Evolutionary conservation across 495 filamentous ascomycete species (phyloP).

Genomic region (Hypoxylon crocopeplum): DNA sequence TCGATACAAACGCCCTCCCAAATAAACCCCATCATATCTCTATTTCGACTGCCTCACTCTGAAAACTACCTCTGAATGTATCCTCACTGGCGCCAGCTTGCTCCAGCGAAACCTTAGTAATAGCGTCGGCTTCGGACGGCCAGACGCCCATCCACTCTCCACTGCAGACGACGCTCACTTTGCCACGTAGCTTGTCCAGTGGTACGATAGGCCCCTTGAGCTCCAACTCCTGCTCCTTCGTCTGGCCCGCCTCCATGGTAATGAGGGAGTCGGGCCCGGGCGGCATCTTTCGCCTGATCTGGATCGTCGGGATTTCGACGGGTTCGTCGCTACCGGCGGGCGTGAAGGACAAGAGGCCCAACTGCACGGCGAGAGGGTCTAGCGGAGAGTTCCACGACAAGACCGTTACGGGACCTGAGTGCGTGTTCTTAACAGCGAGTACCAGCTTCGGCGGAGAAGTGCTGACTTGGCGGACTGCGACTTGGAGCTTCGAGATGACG

Average conservation of each 20-base stretch:
- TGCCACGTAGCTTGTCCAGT: constrained; percentile 34
- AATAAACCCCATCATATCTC: background rate
- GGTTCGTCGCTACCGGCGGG: constrained; percentile 41
- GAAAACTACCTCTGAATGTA: constrained; percentile 31
- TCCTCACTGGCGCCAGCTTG: constrained; percentile 30
- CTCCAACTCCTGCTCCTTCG: constrained; percentile 34
- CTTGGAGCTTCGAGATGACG: constrained; percentile 38
- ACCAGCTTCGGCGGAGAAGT: constrained; percentile 33
- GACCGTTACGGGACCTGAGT: constrained; percentile 51
- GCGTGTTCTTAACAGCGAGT: constrained; percentile 52
- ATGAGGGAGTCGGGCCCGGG: constrained; percentile 50
- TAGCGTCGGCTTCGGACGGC: constrained; percentile 35
- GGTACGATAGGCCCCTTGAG: constrained; percentile 36
- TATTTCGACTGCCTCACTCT: constrained; percentile 33
- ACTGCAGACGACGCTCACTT: constrained; percentile 33
- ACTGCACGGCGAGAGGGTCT: constrained; percentile 52
- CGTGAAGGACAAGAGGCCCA: constrained; percentile 54
- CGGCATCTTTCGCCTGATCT: constrained; percentile 54
- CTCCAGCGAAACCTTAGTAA: constrained; percentile 35
- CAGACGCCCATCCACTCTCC: constrained; percentile 45
- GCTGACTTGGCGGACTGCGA: constrained; percentile 39
- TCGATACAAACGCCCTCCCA: too few species aligned
- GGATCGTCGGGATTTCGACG: constrained; percentile 50
- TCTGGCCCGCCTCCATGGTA: constrained; percentile 47
- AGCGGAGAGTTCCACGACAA: constrained; percentile 58